phyloP scores from a whole-genome alignment of 345 rosid species.

The Noccaea caerulescens region DNA sequence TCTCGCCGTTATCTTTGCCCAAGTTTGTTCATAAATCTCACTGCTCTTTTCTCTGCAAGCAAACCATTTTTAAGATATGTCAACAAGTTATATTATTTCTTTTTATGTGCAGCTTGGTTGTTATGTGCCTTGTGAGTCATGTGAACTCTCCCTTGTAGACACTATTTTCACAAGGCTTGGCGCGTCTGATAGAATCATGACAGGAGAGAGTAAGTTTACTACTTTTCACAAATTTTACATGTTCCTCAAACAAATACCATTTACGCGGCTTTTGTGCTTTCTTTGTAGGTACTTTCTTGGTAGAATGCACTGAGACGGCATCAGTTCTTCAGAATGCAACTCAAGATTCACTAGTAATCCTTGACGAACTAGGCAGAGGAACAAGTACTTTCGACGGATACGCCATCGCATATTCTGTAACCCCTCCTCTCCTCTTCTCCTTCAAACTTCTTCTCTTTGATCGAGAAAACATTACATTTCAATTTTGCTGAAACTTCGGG shows the following conservation, averaged over 20 bases:
- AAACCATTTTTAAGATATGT: neutral
- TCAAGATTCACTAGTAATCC: conserved; percentile 86
- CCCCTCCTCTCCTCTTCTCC: neutral
- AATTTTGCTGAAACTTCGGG: conserved; percentile 1
- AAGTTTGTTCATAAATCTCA: conserved; percentile 52
- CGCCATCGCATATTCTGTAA: conserved; percentile 92
- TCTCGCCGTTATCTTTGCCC: conserved; percentile 84
- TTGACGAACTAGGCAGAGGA: conserved; percentile 96
- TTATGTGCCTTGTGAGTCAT: conserved; percentile 74
- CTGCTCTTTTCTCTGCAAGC: neutral
- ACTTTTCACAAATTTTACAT: neutral
- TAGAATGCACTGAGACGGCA: conserved; percentile 96
- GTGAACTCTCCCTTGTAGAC: conserved; percentile 74
- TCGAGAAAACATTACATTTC: neutral
- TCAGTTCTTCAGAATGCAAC: conserved; percentile 95
- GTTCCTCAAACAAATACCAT: neutral
- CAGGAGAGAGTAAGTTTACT: conserved; percentile 81
- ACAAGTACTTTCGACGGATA: conserved; percentile 98
- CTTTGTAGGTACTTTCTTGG: conserved; percentile 80
- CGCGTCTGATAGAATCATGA: conserved; percentile 90
- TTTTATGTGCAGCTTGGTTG: conserved; percentile 73
- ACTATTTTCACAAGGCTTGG: conserved; percentile 92
- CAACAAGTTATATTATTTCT: neutral
- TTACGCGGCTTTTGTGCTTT: neutral
- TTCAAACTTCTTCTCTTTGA: neutral